phyloP scores from a whole-genome alignment of 1,284 basidiomycete species.

The Fomitopsis schrenkii region DNA sequence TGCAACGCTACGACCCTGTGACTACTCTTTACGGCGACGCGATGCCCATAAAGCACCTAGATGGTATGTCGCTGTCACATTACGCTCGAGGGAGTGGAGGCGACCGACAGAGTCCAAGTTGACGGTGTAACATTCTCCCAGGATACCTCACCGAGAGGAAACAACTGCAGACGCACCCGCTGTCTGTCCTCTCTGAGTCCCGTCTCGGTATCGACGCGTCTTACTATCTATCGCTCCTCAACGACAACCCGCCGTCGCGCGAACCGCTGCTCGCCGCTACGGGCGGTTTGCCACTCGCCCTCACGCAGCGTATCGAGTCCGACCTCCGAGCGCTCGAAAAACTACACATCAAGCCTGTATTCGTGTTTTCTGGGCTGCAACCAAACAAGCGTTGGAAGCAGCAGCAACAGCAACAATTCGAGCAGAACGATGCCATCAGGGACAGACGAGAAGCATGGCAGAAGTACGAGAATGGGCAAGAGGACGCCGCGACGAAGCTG shows the following conservation, averaged over 20 bases:
- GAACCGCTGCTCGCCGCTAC: slow-evolving; percentile 94
- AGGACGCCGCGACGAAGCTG: slow-evolving; percentile 80
- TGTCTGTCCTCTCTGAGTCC: slow-evolving; percentile 85
- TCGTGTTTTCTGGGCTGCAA: slow-evolving; percentile 88
- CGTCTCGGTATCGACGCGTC: slow-evolving; percentile 97
- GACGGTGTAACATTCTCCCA: slow-evolving; percentile 28
- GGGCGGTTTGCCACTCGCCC: slow-evolving; percentile 86
- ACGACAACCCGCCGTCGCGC: slow-evolving; percentile 70
- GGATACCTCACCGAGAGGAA: slow-evolving; percentile 86
- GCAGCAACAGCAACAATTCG: slow-evolving; percentile 47
- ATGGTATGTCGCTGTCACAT: slow-evolving; percentile 35
- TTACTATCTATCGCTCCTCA: slow-evolving; percentile 82
- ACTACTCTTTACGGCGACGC: background rate
- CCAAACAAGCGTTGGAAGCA: slow-evolving; percentile 67
- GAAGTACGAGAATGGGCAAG: slow-evolving; percentile 86
- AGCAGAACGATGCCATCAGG: slow-evolving; percentile 68
- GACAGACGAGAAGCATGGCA: slow-evolving; percentile 84
- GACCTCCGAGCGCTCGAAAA: slow-evolving; percentile 91
- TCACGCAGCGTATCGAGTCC: slow-evolving; percentile 83
- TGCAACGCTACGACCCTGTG: background rate
- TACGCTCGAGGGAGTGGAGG: background rate
- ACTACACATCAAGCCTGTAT: slow-evolving; percentile 93
- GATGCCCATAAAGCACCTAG: slow-evolving; percentile 54
- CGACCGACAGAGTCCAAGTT: background rate
- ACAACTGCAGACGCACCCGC: slow-evolving; percentile 78